Evolutionary conservation across 257 asterid genomes (phyloP), one percentile per base, ranked within the genome.

Genomic region (Euphrasia confusa): DNA sequence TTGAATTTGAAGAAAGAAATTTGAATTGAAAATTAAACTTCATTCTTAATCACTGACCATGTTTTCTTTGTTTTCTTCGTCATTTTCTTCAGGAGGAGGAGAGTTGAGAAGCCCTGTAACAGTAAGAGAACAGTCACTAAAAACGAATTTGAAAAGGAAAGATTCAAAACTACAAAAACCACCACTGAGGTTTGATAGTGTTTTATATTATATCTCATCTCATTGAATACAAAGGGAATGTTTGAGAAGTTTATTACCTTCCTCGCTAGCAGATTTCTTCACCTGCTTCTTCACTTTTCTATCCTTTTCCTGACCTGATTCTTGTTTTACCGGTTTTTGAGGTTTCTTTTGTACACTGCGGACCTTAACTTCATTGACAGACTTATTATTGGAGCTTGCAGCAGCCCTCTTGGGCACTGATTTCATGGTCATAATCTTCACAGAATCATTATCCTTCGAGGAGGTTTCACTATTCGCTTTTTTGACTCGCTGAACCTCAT

Each of bases 1-100:
- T 30, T 30, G 33, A 30, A 30, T 30, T 30, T 30, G 4, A 30
- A 30, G 33, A 30, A 30, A 1, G 40, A 6, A 6, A 35, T 35
- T 35, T 37, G 42, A 37, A 37, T 9, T 2, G 42, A 37, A 9
- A 37, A 37, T 37, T 8, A 37, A 37, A 40, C 15, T 61, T 21
- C 24, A 12, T 4, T 53, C n/a, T 18, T n/a, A 57, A 24, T 32
- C 14, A 37, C 54, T 55, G 69, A 91, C 98, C 95, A 77, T 49
- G 74, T 91, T 91, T 69, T 91, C 98, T 75, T 91, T 88, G 78
- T 88, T 77, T 39, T 86, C 98, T 75, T 78, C 77, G 61, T 71
- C 77, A 64, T 63, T 59, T 64, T 74, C 78, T 60, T 79, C 78
- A 17, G 81, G 73, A 14, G 82, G 71, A 63, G 85, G 70, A 65